phyloP scores from a whole-genome alignment of 2,329 filamentous ascomycete species.

The Colletotrichum destructivum region DNA sequence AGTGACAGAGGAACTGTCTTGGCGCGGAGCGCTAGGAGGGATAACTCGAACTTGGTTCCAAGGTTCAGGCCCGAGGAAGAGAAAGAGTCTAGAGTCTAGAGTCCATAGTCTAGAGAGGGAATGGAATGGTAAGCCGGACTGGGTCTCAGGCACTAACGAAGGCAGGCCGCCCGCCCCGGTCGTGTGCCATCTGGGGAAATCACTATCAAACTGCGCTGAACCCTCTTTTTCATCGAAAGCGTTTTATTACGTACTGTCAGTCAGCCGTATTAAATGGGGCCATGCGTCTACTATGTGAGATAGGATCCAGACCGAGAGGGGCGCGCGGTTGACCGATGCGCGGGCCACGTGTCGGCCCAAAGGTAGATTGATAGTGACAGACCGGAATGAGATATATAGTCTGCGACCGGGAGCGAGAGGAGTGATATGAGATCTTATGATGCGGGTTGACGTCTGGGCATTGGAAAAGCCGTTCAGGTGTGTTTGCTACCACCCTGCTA shows the following conservation, averaged over 20 bases:
- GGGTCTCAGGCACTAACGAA: conserved; percentile 20
- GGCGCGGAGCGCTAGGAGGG: not conserved
- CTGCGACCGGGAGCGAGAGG: conserved; percentile 10
- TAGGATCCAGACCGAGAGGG: conserved; percentile 41
- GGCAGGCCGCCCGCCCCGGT: not conserved
- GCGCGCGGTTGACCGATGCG: not conserved
- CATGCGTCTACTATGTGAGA: not conserved
- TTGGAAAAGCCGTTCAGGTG: no score
- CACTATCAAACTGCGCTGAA: conserved; percentile 19
- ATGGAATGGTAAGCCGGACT: conserved; percentile 28
- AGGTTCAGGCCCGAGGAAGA: not conserved
- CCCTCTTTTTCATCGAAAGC: conserved; percentile 26
- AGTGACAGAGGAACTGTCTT: not conserved
- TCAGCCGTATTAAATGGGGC: conserved; percentile 25
- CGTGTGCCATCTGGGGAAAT: conserved; percentile 25
- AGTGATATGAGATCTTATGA: not conserved
- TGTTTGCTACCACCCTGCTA: no score
- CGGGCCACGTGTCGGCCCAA: conserved; percentile 3
- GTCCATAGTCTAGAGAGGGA: conserved; percentile 22
- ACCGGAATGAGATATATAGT: conserved; percentile 18
- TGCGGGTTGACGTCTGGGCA: no score
- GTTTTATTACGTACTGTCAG: conserved; percentile 39
- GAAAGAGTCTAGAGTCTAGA: not conserved
- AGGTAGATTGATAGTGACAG: conserved; percentile 40
- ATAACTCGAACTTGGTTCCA: no score